Conservation (phyloP, 768 basidiomycete genomes). For the Boletus eberwhitei region DNA sequence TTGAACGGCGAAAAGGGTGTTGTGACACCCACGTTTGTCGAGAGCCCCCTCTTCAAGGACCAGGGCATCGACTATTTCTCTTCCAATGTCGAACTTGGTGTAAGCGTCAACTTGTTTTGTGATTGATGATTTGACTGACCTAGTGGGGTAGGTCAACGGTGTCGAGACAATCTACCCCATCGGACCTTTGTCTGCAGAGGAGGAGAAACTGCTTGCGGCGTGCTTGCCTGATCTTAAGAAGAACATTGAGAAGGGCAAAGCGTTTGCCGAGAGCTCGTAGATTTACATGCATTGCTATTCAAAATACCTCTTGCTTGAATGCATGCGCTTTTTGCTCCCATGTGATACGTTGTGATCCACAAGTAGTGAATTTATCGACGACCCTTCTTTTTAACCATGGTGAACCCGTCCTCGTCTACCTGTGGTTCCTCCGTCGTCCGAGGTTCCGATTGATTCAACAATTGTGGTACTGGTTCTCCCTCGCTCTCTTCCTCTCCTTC, state of each 20-base stretch:
- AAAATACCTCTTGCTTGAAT: slow-evolving; percentile 24
- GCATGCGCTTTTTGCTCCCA: background rate
- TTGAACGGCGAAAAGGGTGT: slow-evolving; percentile 66
- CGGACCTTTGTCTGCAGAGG: slow-evolving; percentile 74
- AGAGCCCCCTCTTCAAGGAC: slow-evolving; percentile 79
- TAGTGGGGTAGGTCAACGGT: slow-evolving; percentile 65
- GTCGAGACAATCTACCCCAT: slow-evolving; percentile 90
- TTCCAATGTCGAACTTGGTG: slow-evolving; percentile 89
- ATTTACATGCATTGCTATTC: slow-evolving; percentile 13
- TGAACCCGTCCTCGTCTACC: slow-evolving; percentile 93
- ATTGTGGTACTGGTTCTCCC: slow-evolving; percentile 52
- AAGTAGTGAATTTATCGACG: slow-evolving; percentile 30
- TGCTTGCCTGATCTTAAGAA: slow-evolving; percentile 92
- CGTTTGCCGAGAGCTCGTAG: slow-evolving; percentile 54
- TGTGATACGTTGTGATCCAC: background rate
- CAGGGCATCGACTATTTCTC: slow-evolving; percentile 95
- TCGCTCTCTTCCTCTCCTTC: slow-evolving; percentile 36
- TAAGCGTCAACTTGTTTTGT: slow-evolving; percentile 36
- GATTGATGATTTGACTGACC: slow-evolving; percentile 2
- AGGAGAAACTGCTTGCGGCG: slow-evolving; percentile 82
- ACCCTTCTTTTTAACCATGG: slow-evolving; percentile 63
- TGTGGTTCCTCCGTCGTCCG: slow-evolving; percentile 53
- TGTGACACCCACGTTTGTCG: slow-evolving; percentile 81
- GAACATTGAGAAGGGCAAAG: slow-evolving; percentile 96
- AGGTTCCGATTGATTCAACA: slow-evolving; percentile 42